phyloP scores from a whole-genome alignment of 2,329 filamentous ascomycete species.

The Ophiocordyceps camponoti-rufipedis region DNA sequence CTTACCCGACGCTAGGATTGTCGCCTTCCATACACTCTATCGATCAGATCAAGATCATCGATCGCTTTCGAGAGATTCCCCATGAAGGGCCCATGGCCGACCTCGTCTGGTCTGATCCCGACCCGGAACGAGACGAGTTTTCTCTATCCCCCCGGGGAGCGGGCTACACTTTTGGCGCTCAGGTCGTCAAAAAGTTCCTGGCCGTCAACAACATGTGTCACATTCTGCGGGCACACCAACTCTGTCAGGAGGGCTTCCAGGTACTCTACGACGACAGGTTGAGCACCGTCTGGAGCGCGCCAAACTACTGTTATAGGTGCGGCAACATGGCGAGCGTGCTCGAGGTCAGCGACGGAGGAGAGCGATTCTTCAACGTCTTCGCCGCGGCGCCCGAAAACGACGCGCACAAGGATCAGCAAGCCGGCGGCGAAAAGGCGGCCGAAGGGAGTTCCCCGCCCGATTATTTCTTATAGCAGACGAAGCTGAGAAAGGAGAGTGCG shows the following conservation, averaged over 20 bases:
- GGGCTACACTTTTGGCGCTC: slow-evolving; percentile 92
- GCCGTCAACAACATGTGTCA: slow-evolving; percentile 96
- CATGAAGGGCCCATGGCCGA: slow-evolving; percentile 99
- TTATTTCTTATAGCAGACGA: slow-evolving; percentile 42
- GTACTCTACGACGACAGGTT: slow-evolving; percentile 88
- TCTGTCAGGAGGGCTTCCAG: slow-evolving; percentile 96
- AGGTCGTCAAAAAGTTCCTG: slow-evolving; percentile 96
- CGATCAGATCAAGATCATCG: slow-evolving; percentile 98
- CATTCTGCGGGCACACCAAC: slow-evolving; percentile 91
- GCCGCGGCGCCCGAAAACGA: slow-evolving; percentile 94
- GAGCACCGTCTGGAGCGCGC: slow-evolving; percentile 95
- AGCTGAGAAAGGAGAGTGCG: not conserved
- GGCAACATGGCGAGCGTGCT: slow-evolving; percentile 95
- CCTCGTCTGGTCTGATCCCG: slow-evolving; percentile 93
- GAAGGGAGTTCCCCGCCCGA: slow-evolving; percentile 47
- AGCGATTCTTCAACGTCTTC: slow-evolving; percentile 95
- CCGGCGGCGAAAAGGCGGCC: slow-evolving; percentile 51
- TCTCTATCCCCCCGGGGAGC: slow-evolving; percentile 83
- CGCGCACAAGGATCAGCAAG: slow-evolving; percentile 68
- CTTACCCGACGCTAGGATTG: slow-evolving; percentile 31
- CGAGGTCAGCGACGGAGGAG: slow-evolving; percentile 84
- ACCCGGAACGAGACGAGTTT: slow-evolving; percentile 95
- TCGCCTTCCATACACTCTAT: slow-evolving; percentile 91
- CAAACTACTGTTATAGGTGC: slow-evolving; percentile 89
- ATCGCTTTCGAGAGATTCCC: slow-evolving; percentile 94